Conservation (phyloP, 805 yeast genomes). For the Wickerhamomyces ciferrii region DNA sequence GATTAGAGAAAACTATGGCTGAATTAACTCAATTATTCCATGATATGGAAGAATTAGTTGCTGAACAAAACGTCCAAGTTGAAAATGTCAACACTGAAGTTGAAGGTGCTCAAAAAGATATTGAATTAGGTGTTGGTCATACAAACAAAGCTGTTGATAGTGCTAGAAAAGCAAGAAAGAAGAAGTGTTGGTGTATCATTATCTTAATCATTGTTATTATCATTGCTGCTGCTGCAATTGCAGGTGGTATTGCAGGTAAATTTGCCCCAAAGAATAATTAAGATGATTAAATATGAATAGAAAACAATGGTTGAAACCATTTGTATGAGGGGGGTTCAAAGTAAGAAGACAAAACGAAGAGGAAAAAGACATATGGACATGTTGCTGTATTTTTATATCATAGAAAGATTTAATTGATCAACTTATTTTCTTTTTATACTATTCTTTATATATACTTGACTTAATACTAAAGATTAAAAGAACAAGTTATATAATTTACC, state of each 20-base stretch:
- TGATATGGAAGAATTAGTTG: conserved; percentile 94
- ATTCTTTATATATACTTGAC: neutral
- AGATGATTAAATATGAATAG: no score
- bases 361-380: neutral
- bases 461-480: neutral
- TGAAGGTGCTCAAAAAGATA: conserved; percentile 78
- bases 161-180: conserved; percentile 87
- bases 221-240: conserved; percentile 37
- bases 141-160: conserved; percentile 83
- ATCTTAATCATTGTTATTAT: conserved; percentile 63
- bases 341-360: neutral
- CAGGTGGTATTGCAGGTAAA: conserved; percentile 1
- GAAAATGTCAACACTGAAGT: conserved; percentile 80
- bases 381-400: neutral
- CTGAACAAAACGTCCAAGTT: conserved; percentile 89
- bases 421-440: no score
- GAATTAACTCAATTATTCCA: conserved; percentile 92
- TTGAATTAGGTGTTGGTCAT: conserved; percentile 93
- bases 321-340: neutral
- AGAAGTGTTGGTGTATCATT: conserved; percentile 81
- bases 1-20: conserved; percentile 92
- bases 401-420: neutral
- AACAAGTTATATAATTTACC: neutral
- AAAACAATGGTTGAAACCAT: no score
- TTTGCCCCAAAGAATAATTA: neutral